Conservation (phyloP, 2,329 filamentous ascomycete species). For the Atkinsonella hypoxylon region DNA sequence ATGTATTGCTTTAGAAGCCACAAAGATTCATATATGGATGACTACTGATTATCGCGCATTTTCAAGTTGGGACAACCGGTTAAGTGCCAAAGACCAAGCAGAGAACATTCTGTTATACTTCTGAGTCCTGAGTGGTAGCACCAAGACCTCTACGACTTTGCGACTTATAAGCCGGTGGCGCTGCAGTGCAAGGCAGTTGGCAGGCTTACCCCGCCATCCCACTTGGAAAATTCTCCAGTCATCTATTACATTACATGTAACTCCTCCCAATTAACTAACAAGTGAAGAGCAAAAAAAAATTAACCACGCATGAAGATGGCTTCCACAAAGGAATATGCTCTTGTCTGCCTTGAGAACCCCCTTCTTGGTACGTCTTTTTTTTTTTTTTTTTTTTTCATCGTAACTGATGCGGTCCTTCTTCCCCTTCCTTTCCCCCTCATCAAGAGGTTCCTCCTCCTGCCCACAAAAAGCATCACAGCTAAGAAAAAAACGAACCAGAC, state of each 20-base stretch:
- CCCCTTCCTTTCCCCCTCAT: not conserved
- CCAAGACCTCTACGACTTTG: too few relatives aligned
- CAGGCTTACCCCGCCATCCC: slow-evolving; percentile 1
- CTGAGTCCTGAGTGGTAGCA: too few relatives aligned
- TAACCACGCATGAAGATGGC: slow-evolving; percentile 42
- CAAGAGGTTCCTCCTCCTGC: not conserved
- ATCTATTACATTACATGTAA: not conserved
- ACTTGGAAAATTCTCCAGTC: not conserved
- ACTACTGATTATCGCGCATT: too few relatives aligned
- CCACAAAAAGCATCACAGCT: not conserved
- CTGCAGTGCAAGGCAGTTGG: not conserved
- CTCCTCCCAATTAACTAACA: too few relatives aligned
- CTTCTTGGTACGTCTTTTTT: slow-evolving; percentile 83
- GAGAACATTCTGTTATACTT: too few relatives aligned
- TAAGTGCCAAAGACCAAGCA: too few relatives aligned
- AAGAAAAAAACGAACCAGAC: slow-evolving; percentile 37
- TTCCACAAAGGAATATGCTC: slow-evolving; percentile 65
- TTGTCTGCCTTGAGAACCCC: slow-evolving; percentile 94
- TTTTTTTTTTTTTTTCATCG: too few relatives aligned
- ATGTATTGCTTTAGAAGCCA: too few relatives aligned
- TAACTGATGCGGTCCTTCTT: not conserved
- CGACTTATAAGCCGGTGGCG: too few relatives aligned
- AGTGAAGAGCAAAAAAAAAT: not conserved
- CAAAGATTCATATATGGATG: too few relatives aligned
- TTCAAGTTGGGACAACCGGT: too few relatives aligned